Percentiles rank a stretch among this genome's conserved stretches.
Conservation (phyloP, 2,329 filamentous ascomycete species). For the Xylariaceae sp. region DNA sequence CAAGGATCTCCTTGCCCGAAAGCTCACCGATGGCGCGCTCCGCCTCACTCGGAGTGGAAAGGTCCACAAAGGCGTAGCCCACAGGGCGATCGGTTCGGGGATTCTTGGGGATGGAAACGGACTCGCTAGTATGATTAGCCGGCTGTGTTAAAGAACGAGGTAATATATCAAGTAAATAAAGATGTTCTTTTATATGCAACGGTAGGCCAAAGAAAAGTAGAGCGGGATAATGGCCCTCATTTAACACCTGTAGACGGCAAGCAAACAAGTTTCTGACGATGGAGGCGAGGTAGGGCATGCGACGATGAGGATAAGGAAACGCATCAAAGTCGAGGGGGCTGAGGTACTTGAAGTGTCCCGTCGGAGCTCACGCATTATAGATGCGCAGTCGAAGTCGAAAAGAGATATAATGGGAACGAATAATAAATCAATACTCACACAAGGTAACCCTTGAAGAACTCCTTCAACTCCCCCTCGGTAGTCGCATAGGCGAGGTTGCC, state of each 20-base stretch:
- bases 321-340: not conserved
- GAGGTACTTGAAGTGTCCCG: not conserved
- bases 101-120: conserved; percentile 98
- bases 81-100: conserved; percentile 97
- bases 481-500: conserved; percentile 99
- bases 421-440: conserved; percentile 63
- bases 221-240: not conserved
- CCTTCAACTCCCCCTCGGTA: conserved; percentile 99
- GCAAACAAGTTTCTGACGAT: not conserved
- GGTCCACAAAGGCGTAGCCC: conserved; percentile 97
- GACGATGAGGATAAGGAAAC: not conserved
- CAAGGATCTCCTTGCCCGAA: conserved; percentile 94
- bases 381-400: not conserved
- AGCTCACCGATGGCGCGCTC: conserved; percentile 93
- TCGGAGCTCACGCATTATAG: not conserved
- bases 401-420: not conserved
- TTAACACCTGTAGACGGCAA: not conserved
- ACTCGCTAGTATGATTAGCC: conserved; percentile 62
- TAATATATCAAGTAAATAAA: not conserved
- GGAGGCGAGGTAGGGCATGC: not conserved
- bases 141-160: not conserved
- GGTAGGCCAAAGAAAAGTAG: not conserved
- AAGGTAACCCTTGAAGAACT: conserved; percentile 99
- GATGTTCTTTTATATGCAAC: not conserved
- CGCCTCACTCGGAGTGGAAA: conserved; percentile 89